Conservation (phyloP, 176 grass and related monocot genomes). For the Triticum timopheevii region DNA sequence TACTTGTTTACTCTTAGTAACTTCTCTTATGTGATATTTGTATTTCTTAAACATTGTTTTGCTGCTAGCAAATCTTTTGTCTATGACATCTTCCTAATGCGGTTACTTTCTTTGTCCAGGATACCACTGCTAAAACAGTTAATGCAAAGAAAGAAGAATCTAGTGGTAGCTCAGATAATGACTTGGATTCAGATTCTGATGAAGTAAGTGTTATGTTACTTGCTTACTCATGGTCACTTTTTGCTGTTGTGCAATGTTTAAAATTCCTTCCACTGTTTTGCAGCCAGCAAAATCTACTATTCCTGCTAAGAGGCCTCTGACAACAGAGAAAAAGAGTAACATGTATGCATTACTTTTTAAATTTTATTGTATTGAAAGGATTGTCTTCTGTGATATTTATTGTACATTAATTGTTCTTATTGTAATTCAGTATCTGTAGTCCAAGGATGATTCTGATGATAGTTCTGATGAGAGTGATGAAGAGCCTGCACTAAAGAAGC, state of each 20-base stretch:
- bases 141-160: constrained; percentile 37
- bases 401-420: background rate
- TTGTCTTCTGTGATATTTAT: background rate
- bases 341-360: constrained; percentile 33
- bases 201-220: background rate
- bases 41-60: too few relatives aligned
- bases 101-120: background rate
- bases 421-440: constrained; percentile 1
- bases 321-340: constrained; percentile 27
- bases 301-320: constrained; percentile 23
- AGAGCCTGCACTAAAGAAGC: constrained; percentile 59
- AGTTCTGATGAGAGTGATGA: constrained; percentile 53
- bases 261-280: too few relatives aligned
- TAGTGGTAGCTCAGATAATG: constrained; percentile 48
- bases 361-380: constrained; percentile 1
- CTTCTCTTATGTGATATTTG: too few relatives aligned
- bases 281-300: constrained; percentile 12
- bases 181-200: constrained; percentile 41
- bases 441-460: constrained; percentile 32
- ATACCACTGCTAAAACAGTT: constrained; percentile 34
- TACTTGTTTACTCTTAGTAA: too few relatives aligned
- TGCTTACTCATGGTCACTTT: too few relatives aligned
- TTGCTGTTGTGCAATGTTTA: too few relatives aligned
- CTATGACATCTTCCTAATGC: too few relatives aligned
- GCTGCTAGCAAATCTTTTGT: too few relatives aligned